phyloP scores from a whole-genome alignment of 495 filamentous ascomycete species.

The Chaetomium cochliodes region DNA sequence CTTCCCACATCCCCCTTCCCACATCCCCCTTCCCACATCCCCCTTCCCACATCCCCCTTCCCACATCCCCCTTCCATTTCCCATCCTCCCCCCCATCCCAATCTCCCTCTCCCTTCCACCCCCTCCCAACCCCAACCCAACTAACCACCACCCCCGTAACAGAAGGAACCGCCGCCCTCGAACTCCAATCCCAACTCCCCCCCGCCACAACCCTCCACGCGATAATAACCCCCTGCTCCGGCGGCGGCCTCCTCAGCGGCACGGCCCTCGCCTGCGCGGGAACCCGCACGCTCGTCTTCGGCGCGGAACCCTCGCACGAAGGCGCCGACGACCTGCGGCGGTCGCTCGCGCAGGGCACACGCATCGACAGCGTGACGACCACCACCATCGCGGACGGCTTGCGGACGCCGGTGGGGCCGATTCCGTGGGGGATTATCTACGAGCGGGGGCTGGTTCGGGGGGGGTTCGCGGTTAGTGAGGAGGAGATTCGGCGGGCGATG shows the following conservation, averaged over 20 bases:
- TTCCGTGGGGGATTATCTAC: slow-evolving; percentile 80
- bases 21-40: too few species aligned
- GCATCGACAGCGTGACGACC: slow-evolving; percentile 65
- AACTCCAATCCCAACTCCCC: slow-evolving; percentile 53
- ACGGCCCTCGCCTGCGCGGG: slow-evolving; percentile 71
- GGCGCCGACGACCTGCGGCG: slow-evolving; percentile 79
- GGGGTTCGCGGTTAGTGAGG: slow-evolving; percentile 76
- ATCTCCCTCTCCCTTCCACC: too few species aligned
- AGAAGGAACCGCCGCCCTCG: slow-evolving; percentile 81
- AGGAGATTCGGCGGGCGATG: slow-evolving; percentile 77
- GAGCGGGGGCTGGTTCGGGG: slow-evolving; percentile 66
- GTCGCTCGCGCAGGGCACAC: slow-evolving; percentile 61
- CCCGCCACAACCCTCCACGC: slow-evolving; percentile 55
- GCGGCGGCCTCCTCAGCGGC: slow-evolving; percentile 84
- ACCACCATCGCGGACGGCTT: slow-evolving; percentile 90
- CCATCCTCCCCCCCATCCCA: too few species aligned
- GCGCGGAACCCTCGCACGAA: slow-evolving; percentile 83
- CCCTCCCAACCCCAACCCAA: too few species aligned
- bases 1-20: too few species aligned
- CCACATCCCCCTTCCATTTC: too few species aligned
- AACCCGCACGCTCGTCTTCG: slow-evolving; percentile 71
- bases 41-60: too few species aligned
- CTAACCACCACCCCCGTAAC: too few species aligned
- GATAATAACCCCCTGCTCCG: slow-evolving; percentile 82
- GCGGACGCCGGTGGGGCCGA: slow-evolving; percentile 74